Base-by-base conservation (phyloP, 169 alveolate genomes). In the Amoebophrya sp. region DNA sequence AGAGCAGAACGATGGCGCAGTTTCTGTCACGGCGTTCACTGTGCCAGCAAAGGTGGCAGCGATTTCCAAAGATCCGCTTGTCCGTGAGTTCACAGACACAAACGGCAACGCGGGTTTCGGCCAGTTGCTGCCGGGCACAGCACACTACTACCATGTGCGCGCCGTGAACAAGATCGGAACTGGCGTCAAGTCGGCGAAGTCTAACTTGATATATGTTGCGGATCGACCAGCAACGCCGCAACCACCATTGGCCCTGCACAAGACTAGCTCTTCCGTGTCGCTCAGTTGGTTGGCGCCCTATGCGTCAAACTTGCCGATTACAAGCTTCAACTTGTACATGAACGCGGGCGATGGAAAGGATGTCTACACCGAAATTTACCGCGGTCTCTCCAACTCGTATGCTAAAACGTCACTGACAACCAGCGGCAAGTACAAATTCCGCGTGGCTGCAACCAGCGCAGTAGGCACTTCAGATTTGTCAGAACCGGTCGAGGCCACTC, bases 1-100 rank as follows among this genome's bases (percentile, higher is more conserved):
- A 55, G 92, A 41, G 41, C 92, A 77, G 54, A 53, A 53, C 89
- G 92, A 90, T 23, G 92, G 92, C 89, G 41, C 89, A 14, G 41
- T 77, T 47, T 65, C 83, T 0, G 83, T 65, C 36, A 65, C 83
- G 36, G n/a, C 3, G 38, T 65, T 65, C 83, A 26, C 18, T 36
- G 83, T 65, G 33, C 33, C 18, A 36, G n/a, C 18, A 65, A 10
- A 6, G 33, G 83, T 18, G 33, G 2, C n/a, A 36, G 33, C 83
- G 26, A 65, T 65, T 26, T 1, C 83, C 39, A 36, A 0, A 1
- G 83, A 65, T 26, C 83, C 83, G 36, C 83, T 65, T 26, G 1
- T 36, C 36, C 83, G 83, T 1, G 83, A 65, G 83, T 65, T 12
- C 83, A 65, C 83, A 36, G 83, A 65, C 83, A 65, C 83, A 6